Conservation (phyloP, 169 alveolate genomes). For the Hepatocystis sp. region DNA sequence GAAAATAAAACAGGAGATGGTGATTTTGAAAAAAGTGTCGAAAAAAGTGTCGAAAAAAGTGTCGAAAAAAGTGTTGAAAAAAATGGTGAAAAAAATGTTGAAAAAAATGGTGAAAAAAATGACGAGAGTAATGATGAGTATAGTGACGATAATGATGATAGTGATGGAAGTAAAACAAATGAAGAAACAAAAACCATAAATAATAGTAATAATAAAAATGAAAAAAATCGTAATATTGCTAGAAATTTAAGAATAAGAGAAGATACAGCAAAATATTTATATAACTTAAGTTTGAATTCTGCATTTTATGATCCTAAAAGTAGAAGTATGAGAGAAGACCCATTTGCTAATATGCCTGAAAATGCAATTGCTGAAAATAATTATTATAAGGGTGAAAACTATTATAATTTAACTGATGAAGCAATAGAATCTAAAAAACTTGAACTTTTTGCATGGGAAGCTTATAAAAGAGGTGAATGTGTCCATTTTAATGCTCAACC, state of each 20-base stretch:
- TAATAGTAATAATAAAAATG: conserved; percentile 84
- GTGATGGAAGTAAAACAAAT: conserved; percentile 4
- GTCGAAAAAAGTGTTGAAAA: neutral
- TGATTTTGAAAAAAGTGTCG: neutral
- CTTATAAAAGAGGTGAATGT: conserved; percentile 87
- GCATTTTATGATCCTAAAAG: conserved; percentile 98
- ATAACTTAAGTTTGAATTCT: conserved; percentile 94
- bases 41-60: neutral
- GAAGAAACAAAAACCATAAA: conserved; percentile 46
- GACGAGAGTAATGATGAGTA: conserved; percentile 12
- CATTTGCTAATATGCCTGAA: conserved; percentile 80
- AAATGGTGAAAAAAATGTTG: conserved; percentile 1
- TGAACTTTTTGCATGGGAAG: conserved; percentile 92
- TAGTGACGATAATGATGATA: conserved; percentile 7
- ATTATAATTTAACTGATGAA: conserved; percentile 86
- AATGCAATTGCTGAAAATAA: conserved; percentile 50
- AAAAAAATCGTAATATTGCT: conserved; percentile 87
- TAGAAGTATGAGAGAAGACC: conserved; percentile 96
- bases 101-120: neutral
- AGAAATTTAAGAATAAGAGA: conserved; percentile 96
- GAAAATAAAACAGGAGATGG: conserved; percentile 1
- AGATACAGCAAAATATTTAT: conserved; percentile 97
- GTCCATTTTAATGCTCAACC: conserved; percentile 90
- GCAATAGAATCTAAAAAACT: conserved; percentile 83
- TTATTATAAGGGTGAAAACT: conserved; percentile 92